Percentiles rank a stretch among this genome's conserved stretches.
These are phyloP conservation scores for Colletotrichum melonis DNA, from an alignment of 2,329 filamentous ascomycete genomes.

Conservation along the genomic window DNA sequence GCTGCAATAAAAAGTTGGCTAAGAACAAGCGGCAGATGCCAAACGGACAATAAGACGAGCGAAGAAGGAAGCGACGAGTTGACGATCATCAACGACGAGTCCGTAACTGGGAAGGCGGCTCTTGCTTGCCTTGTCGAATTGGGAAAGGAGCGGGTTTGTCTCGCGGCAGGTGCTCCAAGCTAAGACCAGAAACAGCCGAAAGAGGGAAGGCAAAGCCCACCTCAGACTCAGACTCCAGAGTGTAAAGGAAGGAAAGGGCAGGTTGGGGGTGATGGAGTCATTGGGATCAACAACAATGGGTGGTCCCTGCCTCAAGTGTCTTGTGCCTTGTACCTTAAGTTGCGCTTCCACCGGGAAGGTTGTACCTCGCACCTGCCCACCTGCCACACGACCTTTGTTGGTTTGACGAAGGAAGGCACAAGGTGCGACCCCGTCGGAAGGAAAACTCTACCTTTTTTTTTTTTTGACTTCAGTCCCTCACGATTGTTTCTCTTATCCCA, in stretches of 20 bases:
- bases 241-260: not conserved
- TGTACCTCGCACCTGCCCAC: conserved; percentile 23
- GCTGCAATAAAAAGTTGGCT: too few species aligned
- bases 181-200: not conserved
- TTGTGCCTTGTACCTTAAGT: too few species aligned
- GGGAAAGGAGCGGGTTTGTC: not conserved
- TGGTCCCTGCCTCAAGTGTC: conserved; percentile 15
- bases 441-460: not conserved
- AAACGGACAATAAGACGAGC: not conserved
- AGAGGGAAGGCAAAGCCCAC: not conserved
- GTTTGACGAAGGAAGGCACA: not conserved
- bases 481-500: not conserved
- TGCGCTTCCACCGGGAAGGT: conserved; percentile 4
- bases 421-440: not conserved
- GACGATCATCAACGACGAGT: not conserved
- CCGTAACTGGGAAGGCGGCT: not conserved
- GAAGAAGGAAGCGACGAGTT: not conserved
- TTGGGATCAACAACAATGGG: conserved; percentile 12
- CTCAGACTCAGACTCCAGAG: too few species aligned
- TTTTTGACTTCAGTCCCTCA: not conserved
- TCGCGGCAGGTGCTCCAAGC: not conserved
- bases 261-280: not conserved
- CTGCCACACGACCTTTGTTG: conserved; percentile 8
- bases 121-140: not conserved
- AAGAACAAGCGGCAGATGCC: too few species aligned